A percentile compares a stretch with the other conserved stretches of the same genome.
phyloP scores from a whole-genome alignment of 2,329 filamentous ascomycete genomes.

The Dothideomycetes sp. region DNA sequence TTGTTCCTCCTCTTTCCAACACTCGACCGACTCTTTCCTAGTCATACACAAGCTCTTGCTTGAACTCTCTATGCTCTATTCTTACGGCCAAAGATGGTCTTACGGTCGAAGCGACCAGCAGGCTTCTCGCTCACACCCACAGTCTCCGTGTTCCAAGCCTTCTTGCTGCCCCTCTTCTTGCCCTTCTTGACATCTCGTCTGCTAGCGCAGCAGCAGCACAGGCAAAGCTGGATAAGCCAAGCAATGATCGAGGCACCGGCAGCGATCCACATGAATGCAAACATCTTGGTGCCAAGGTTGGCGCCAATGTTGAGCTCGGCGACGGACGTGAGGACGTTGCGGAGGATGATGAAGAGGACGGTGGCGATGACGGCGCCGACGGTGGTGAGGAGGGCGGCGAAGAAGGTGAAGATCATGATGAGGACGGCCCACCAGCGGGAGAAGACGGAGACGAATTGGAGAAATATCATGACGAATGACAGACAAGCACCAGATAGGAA shows the following conservation, averaged over 20 bases:
- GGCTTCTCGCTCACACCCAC: constrained; percentile 10
- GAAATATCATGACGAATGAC: constrained; percentile 60
- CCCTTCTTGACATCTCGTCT: constrained; percentile 41
- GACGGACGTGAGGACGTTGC: constrained; percentile 59
- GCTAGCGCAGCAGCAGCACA: constrained; percentile 66
- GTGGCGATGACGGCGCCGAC: constrained; percentile 67
- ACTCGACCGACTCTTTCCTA: no score
- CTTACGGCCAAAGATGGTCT: constrained; percentile 10
- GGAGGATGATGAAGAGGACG: constrained; percentile 73
- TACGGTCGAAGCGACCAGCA: no score
- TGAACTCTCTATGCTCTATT: constrained; percentile 6
- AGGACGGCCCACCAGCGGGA: constrained; percentile 50
- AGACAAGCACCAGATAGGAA: constrained; percentile 65
- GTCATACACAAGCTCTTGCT: no score
- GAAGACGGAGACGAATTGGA: constrained; percentile 43
- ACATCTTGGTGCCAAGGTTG: constrained; percentile 60
- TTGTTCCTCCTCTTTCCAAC: no score
- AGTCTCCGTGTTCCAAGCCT: constrained; percentile 12
- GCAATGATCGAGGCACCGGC: constrained; percentile 55
- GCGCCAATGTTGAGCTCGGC: constrained; percentile 67
- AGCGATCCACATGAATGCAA: constrained; percentile 84
- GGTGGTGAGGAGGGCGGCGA: constrained; percentile 56
- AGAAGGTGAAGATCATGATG: constrained; percentile 55
- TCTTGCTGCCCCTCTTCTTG: constrained; percentile 29
- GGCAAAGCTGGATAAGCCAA: constrained; percentile 59